Evolutionary conservation across 768 basidiomycete genomes (phyloP).

Genomic region (Pisolithus tinctorius): DNA sequence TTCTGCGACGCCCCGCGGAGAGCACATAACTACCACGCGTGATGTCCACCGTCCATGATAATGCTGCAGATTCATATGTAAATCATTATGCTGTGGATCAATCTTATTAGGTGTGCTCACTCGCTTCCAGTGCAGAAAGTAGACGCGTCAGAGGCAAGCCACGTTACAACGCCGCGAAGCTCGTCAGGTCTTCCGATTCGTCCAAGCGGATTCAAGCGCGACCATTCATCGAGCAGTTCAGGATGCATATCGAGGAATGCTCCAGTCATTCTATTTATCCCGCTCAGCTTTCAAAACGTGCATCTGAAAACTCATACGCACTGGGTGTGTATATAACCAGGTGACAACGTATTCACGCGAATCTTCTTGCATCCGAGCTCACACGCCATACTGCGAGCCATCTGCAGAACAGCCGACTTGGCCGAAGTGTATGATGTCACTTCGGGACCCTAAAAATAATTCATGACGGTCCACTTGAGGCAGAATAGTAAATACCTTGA

Average conservation of each 20-base stretch:
- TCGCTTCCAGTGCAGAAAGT: slow-evolving; percentile 80
- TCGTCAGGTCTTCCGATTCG: slow-evolving; percentile 69
- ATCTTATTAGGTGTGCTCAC: slow-evolving; percentile 34
- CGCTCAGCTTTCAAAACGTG: neutral
- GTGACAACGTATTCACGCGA: slow-evolving; percentile 70
- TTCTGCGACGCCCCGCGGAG: too few relatives aligned
- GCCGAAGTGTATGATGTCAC: slow-evolving; percentile 77
- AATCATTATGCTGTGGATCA: neutral
- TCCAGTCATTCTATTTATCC: slow-evolving; percentile 56
- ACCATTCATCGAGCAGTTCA: slow-evolving; percentile 59
- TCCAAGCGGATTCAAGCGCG: slow-evolving; percentile 59
- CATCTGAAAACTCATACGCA: slow-evolving; percentile 21
- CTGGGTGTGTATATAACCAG: slow-evolving; percentile 71
- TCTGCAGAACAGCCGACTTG: slow-evolving; percentile 74
- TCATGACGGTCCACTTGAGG: neutral
- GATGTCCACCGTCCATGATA: slow-evolving; percentile 25
- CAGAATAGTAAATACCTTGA: slow-evolving; percentile 39
- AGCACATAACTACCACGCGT: slow-evolving; percentile 19
- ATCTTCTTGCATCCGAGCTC: slow-evolving; percentile 63
- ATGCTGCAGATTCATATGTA: slow-evolving; percentile 11
- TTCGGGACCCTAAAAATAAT: slow-evolving; percentile 48
- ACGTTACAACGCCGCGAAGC: slow-evolving; percentile 60
- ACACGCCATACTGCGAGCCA: slow-evolving; percentile 78
- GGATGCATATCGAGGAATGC: slow-evolving; percentile 62
- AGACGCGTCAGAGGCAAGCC: slow-evolving; percentile 71